Base-by-base conservation (phyloP, 78 protist species). In the Cavenderia fasciculata region DNA sequence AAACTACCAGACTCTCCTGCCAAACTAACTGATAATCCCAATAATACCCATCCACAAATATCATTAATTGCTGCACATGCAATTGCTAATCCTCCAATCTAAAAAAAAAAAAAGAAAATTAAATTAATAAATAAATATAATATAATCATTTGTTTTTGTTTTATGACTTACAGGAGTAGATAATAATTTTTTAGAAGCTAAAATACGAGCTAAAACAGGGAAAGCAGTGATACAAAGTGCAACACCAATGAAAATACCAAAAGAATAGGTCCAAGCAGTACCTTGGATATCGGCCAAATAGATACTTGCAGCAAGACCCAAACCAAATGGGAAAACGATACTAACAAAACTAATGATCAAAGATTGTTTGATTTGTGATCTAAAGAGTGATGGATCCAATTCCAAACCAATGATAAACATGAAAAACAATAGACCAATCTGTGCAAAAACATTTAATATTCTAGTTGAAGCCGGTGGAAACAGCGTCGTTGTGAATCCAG, bases 331-430 rank as follows among this genome's bases (percentile, higher is more conserved):
- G n/a, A 92, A 23, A 8, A 62, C 84, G 29, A 86, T 92, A 40
- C 76, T 51, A 14, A 44, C 59, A 6, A 46, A 33, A 49, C 85
- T 41, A 27, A 92, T 92, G 1, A 74, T 16, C 25, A 61, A n/a
- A n/a, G 87, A 56, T 27, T 54, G 38, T n/a, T 49, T 71, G 25
- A 84, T 74, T 51, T 92, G 84, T 4, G 57, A 72, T 34, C 33
- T 82, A 70, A 92, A 74, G 18, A 92, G 8, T 12, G 79, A 51
- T 59, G 92, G 74, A 62, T 92, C 94, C 63, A 92, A 61, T 51
- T 92, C 95, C 41, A 92, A 47, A 1, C 95, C 95, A 71, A 92
- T 87, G 79, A 92, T 87, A 65, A 92, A 92, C 88, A 92, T 88
- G 68, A 92, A 92, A 68, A 92, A 70, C 25, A 92, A 36, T 3